phyloP scores from a whole-genome alignment of 495 filamentous ascomycete genomes.

The Parathielavia appendiculata region DNA sequence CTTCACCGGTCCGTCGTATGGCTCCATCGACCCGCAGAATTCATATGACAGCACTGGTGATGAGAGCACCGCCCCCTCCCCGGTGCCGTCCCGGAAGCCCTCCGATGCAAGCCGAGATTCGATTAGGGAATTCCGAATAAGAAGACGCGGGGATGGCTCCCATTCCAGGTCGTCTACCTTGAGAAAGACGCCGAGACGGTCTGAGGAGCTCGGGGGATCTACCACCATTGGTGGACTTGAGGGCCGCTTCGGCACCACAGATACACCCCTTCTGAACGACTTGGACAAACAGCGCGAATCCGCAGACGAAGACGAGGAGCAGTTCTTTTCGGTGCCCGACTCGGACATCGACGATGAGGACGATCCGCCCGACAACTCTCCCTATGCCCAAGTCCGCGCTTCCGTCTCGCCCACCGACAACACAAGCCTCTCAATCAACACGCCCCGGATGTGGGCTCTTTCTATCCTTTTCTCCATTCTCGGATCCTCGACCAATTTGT shows the following conservation, averaged over 20 bases:
- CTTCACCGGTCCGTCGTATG: constrained; percentile 53
- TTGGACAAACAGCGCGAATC: constrained; percentile 26
- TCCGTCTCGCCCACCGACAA: constrained; percentile 72
- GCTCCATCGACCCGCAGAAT: constrained; percentile 43
- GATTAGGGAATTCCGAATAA: background rate
- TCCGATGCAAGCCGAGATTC: constrained; percentile 8
- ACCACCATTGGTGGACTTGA: constrained; percentile 40
- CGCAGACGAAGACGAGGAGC: constrained; percentile 26
- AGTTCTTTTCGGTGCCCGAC: constrained; percentile 23
- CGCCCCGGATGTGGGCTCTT: constrained; percentile 79
- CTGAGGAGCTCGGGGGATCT: constrained; percentile 40
- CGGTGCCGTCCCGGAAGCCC: constrained; percentile 19
- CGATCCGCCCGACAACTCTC: constrained; percentile 58
- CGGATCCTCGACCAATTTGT: constrained; percentile 76
- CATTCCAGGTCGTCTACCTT: constrained; percentile 12
- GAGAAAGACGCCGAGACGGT: constrained; percentile 25
- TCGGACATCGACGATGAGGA: constrained; percentile 35
- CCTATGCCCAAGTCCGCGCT: constrained; percentile 69
- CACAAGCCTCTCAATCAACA: constrained; percentile 70
- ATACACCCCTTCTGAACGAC: constrained; percentile 36
- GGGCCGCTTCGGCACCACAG: constrained; percentile 43
- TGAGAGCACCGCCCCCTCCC: constrained; percentile 24
- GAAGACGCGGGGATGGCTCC: constrained; percentile 20
- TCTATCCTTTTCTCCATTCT: constrained; percentile 73
- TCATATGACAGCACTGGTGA: constrained; percentile 12